A percentile compares a stretch with the other conserved stretches of the same genome.
These are phyloP conservation scores for Stephania cephalantha DNA, from an alignment of 164 flowering plant genomes.

Conservation along the genomic window DNA sequence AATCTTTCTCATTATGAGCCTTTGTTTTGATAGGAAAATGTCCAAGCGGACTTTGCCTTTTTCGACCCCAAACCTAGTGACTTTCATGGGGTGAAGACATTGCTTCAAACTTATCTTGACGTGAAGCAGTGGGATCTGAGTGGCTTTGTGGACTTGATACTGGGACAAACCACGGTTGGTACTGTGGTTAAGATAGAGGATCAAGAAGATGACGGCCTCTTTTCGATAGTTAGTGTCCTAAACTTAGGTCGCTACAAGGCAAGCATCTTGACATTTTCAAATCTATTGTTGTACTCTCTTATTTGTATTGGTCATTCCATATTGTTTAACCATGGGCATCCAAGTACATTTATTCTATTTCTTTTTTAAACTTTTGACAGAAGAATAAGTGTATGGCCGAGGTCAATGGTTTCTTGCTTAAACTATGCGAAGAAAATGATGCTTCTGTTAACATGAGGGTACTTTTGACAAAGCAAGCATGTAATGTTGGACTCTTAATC, in stretches of 20 bases:
- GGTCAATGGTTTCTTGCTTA: conserved; percentile 55
- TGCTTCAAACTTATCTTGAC: conserved; percentile 75
- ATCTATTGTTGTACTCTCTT: background rate
- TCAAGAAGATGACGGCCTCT: conserved; percentile 68
- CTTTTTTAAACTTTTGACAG: background rate
- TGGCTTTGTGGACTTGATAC: conserved; percentile 76
- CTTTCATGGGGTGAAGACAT: conserved; percentile 80
- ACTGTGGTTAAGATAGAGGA: conserved; percentile 78
- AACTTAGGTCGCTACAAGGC: conserved; percentile 81
- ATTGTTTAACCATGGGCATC: conserved; percentile 1
- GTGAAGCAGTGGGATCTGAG: conserved; percentile 73
- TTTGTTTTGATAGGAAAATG: conserved; percentile 20
- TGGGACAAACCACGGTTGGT: conserved; percentile 93
- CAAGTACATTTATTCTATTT: background rate
- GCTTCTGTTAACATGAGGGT: conserved; percentile 26
- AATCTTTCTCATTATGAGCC: background rate
- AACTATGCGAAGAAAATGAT: conserved; percentile 39
- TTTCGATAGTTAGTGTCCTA: conserved; percentile 55
- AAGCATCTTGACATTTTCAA: conserved; percentile 12
- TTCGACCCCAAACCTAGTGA: conserved; percentile 83
- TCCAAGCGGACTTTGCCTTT: conserved; percentile 89
- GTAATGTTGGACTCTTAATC: conserved; percentile 65
- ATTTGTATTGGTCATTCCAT: background rate
- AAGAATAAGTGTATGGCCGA: conserved; percentile 41
- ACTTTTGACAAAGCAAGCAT: conserved; percentile 51